Conservation (phyloP, 352 stramenopile species). For the Globisporangium alternatum region DNA sequence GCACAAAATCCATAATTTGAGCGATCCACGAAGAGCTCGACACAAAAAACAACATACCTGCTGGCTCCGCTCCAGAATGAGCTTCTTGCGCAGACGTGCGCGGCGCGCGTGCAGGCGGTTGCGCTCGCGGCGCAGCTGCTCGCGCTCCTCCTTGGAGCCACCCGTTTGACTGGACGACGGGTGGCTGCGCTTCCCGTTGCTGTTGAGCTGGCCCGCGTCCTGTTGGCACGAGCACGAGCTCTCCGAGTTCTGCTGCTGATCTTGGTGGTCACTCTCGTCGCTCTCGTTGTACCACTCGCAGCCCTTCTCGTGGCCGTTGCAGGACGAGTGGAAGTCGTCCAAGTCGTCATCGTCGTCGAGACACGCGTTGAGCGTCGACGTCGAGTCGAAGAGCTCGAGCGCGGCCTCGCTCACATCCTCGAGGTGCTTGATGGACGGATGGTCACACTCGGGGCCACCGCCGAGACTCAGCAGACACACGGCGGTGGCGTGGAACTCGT, state of each 20-base stretch:
- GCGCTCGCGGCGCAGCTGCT: conserved; percentile 66
- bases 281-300: conserved; percentile 30
- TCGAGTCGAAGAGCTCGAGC: conserved; percentile 38
- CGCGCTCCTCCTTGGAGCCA: conserved; percentile 67
- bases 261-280: conserved; percentile 23
- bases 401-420: conserved; percentile 46
- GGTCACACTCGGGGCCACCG: conserved; percentile 25
- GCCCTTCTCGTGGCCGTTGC: conserved; percentile 36
- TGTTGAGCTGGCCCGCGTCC: conserved; percentile 26
- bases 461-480: conserved; percentile 60
- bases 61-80: conserved; percentile 75
- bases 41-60: conserved; percentile 30
- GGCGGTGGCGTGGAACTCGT: conserved; percentile 71
- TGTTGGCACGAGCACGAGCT: conserved; percentile 22
- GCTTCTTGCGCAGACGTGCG: conserved; percentile 74
- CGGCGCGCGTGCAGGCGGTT: conserved; percentile 73
- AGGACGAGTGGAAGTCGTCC: conserved; percentile 20
- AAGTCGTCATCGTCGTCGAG: conserved; percentile 31
- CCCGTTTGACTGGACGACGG: conserved; percentile 26
- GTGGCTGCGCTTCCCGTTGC: conserved; percentile 41
- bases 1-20: neutral
- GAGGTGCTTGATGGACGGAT: conserved; percentile 45
- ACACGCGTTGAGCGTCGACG: conserved; percentile 28
- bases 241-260: conserved; percentile 9
- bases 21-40: neutral